These are phyloP conservation scores for Ajuga chamaepitys DNA, from an alignment of 257 asterid species.

Conservation along the genomic window DNA sequence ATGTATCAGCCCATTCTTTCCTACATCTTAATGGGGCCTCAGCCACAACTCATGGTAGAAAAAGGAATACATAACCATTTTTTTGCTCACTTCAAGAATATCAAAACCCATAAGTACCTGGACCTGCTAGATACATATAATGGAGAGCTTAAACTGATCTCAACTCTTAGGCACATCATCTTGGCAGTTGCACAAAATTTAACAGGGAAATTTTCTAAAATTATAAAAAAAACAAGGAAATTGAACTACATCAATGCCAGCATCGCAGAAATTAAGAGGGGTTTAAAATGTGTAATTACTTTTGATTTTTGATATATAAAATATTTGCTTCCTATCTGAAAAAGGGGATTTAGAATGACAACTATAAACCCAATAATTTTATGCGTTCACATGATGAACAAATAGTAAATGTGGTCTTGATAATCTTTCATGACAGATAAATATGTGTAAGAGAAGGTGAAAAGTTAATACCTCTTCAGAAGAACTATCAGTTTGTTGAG, in stretches of 20 bases:
- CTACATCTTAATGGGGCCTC: not conserved
- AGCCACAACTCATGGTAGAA: not conserved
- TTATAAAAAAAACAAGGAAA: not conserved
- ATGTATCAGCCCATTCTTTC: not conserved
- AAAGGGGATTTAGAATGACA: no score
- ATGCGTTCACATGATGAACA: not conserved
- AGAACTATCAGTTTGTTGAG: slow-evolving; percentile 44
- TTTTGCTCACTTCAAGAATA: not conserved
- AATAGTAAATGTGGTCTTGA: not conserved
- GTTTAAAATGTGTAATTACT: no score
- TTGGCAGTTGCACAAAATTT: not conserved
- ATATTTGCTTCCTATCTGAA: no score
- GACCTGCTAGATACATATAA: not conserved
- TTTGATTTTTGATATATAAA: no score
- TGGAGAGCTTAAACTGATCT: not conserved
- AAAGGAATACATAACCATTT: not conserved
- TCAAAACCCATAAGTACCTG: not conserved
- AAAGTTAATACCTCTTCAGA: slow-evolving; percentile 41
- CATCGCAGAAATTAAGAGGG: not conserved
- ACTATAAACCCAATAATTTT: no score
- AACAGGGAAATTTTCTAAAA: not conserved
- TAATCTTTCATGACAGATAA: not conserved
- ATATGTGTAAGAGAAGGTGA: not conserved
- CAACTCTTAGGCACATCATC: not conserved
- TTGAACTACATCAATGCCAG: not conserved